Evolutionary conservation across 805 yeast species (phyloP).

Genomic region (Pichia nanzhaoensis): DNA sequence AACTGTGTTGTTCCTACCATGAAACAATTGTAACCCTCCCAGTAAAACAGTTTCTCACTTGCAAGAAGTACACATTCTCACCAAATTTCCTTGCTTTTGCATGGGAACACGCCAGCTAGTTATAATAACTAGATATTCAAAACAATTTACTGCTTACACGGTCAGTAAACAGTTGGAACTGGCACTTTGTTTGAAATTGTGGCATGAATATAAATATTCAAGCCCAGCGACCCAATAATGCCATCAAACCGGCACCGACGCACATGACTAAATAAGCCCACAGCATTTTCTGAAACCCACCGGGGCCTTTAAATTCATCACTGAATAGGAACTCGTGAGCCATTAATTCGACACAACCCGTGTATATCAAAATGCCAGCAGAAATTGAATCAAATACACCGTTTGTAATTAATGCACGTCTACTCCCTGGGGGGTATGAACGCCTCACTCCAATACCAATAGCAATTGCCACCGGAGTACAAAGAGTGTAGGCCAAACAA

Average conservation of each 20-base stretch:
- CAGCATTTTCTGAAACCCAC: conserved; percentile 44
- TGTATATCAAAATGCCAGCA: conserved; percentile 70
- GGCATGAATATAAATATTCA: too few relatives aligned
- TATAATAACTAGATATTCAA: too few relatives aligned
- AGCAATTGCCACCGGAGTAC: conserved; percentile 72
- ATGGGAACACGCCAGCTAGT: too few relatives aligned
- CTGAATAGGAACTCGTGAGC: conserved; percentile 68
- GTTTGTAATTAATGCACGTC: conserved; percentile 53
- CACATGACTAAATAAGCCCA: conserved; percentile 48
- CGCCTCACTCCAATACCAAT: conserved; percentile 72
- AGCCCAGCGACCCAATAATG: conserved; percentile 71
- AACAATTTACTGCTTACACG: too few relatives aligned
- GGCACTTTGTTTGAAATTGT: too few relatives aligned
- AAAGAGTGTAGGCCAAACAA: conserved; percentile 43
- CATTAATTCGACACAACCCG: conserved; percentile 72
- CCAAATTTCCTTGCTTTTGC: too few relatives aligned
- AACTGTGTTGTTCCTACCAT: too few relatives aligned
- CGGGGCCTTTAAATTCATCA: conserved; percentile 56
- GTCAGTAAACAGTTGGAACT: too few relatives aligned
- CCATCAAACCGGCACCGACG: conserved; percentile 72
- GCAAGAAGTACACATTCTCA: too few relatives aligned
- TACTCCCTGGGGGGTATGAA: conserved; percentile 51
- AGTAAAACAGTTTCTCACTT: too few relatives aligned
- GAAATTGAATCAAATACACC: conserved; percentile 74
- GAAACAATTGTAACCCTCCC: too few relatives aligned